phyloP scores from a whole-genome alignment of 345 rosid species.

The Corchorus olitorius region DNA sequence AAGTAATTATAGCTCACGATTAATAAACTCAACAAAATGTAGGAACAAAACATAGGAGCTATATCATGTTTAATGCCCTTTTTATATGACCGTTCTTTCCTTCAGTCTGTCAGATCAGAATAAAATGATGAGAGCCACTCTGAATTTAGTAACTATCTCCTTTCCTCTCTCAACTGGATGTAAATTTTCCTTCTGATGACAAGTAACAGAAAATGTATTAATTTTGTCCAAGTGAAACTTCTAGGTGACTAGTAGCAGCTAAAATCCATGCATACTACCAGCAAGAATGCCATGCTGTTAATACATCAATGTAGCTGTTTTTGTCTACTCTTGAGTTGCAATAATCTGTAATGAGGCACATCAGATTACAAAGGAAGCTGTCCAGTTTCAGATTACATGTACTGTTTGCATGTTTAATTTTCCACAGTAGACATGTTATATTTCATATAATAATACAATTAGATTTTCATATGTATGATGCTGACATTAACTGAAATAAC shows the following conservation, averaged over 20 bases:
- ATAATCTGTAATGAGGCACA: neutral
- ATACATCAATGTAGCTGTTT: neutral
- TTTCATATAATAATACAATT: neutral
- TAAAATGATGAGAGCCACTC: neutral
- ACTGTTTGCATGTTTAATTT: neutral
- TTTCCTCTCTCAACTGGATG: neutral
- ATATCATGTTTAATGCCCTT: neutral
- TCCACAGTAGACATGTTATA: neutral
- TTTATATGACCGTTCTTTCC: neutral
- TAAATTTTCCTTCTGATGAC: neutral
- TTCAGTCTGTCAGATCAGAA: neutral
- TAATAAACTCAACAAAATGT: neutral
- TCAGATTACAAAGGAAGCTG: neutral
- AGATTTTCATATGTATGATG: neutral
- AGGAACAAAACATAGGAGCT: neutral
- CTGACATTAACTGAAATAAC: neutral
- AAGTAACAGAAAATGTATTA: neutral
- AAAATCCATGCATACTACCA: neutral
- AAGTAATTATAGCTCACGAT: neutral
- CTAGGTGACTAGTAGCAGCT: constrained; percentile 1
- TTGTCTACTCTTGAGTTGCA: neutral
- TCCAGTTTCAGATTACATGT: neutral
- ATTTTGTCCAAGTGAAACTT: neutral
- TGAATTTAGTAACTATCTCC: neutral
- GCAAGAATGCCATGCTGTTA: neutral